Base-by-base conservation (phyloP, 2,329 filamentous ascomycete species). In the Nemania diffusa region DNA sequence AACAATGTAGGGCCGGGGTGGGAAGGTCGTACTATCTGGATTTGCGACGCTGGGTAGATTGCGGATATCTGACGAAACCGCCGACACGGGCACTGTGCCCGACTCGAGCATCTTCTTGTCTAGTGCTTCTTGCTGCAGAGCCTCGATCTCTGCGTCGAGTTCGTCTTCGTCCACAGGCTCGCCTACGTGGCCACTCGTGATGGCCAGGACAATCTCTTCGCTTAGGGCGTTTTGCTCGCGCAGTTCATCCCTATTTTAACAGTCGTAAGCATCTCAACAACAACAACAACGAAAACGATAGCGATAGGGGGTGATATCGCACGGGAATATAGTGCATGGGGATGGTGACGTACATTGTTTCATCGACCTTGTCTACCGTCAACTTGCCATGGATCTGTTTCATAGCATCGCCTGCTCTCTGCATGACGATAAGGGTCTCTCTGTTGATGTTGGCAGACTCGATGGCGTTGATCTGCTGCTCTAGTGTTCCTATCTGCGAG, bases 371-470 rank as follows among this genome's bases (percentile, higher is more conserved):
- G 75, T 97, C 94, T 71, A 96, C 92, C 56, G 93, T 97, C 72
- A 98, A 88, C 71, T 92, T 92, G 74, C 90, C 91, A 79, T 98
- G 94, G 74, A 99, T 99, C 71, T 91, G 85, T 84, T 94, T 91
- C 94, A 99, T 98, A 40, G 95, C 96, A 68, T 90, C 84, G 72
- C 92, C 90, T 11, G 96, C 95, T 78, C 91, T 91, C 87, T 97
- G 91, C 94, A 99, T 97, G 7, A 94, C 95, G 73, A 91, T 88
- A 71, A 98, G 85, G 13, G 96, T 99, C 85, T 97, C 94, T 82
- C 95, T 91, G 85, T 99, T 99, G 84, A 99, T 97, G 80, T 98
- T 99, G 69, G 96, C 96, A 55, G 94, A 93, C 82, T 99, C 96
- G 84, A 99, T 98, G 67, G 92, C 91, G 80, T 96, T 96, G 78